Conservation (phyloP, 352 stramenopile genomes). For the Thalassiosira pacifica region DNA sequence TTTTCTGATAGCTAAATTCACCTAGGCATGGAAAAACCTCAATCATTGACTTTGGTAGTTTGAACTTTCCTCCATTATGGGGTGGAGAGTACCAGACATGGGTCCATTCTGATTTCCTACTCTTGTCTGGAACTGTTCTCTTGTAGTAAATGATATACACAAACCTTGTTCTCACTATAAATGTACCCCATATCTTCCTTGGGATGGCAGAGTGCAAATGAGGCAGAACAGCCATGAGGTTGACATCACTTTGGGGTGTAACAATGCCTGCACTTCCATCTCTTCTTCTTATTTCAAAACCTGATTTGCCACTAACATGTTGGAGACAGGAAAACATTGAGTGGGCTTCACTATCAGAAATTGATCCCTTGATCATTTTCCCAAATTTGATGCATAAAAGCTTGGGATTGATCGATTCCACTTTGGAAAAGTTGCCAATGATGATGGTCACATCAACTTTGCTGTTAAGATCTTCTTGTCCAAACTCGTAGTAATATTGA, state of each 20-base stretch:
- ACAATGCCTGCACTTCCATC: neutral
- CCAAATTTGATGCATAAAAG: neutral
- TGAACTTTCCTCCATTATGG: conserved; percentile 1
- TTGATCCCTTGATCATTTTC: neutral
- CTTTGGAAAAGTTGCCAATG: neutral
- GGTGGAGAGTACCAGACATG: neutral
- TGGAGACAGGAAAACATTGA: neutral
- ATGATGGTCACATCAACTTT: neutral
- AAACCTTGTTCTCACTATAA: neutral
- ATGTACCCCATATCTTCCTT: neutral
- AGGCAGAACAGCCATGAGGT: neutral
- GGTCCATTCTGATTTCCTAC: neutral
- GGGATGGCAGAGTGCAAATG: neutral
- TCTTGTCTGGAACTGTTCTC: neutral
- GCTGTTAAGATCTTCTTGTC: neutral
- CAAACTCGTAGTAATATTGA: neutral
- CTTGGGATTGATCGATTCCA: neutral
- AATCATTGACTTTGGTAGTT: neutral
- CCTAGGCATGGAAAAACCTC: neutral
- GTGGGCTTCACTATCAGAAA: neutral
- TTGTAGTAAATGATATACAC: neutral
- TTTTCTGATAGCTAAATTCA: neutral
- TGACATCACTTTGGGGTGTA: neutral
- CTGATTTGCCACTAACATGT: neutral
- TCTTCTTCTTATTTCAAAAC: conserved; percentile 9